Evolutionary conservation across 495 filamentous ascomycete genomes (phyloP), one percentile per base, ranked within the genome.

Genomic region (Aspergillus biplanus): DNA sequence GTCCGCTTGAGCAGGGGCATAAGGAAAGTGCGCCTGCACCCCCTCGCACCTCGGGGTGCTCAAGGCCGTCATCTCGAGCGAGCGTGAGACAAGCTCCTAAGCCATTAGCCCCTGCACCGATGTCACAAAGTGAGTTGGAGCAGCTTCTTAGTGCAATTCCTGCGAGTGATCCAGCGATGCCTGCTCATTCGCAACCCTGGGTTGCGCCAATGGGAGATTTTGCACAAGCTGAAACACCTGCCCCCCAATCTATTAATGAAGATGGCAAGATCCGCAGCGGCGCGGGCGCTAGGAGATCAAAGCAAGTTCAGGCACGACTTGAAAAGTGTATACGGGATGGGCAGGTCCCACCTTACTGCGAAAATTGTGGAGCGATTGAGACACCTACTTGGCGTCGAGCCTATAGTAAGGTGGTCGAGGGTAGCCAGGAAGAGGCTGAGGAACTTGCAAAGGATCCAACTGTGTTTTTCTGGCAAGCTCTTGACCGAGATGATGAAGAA

Each of bases 371-470:
- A 6, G 89, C 91, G 15, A 95, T 99, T 61, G 90, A 97, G 69
- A 99, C 95, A 1, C 90, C 94, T 0, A 96, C 93, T 0, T 99
- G 95, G 95, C 85, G 95, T 37, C 95, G 93, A 63, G 90, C 92
- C 2, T 96, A 89, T 84, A 83, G 85, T 9, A 91, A 90, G 68
- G 81, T 89, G 7, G 77, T 87, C 27, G 69, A 76, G 15, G 91
- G 90, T 0, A 78, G 76, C 33, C 88, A 90, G 11, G 73, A 81
- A 9, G 81, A 88, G 66, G 81, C 89, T 58, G 81, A 89, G 50
- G 82, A 87, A 42, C 88, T 88, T 5, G 86, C 88, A 46, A 87
- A 89, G 65, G 85, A 87, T 27, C 86, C 33, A 35, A 84, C 89
- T 15, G 85, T 89, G 52, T 83, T 80, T 31, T 79, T 80, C 61